These are phyloP conservation scores for Citeromyces hawaiiensis DNA, from an alignment of 1,139 yeast species.

Conservation along the genomic window DNA sequence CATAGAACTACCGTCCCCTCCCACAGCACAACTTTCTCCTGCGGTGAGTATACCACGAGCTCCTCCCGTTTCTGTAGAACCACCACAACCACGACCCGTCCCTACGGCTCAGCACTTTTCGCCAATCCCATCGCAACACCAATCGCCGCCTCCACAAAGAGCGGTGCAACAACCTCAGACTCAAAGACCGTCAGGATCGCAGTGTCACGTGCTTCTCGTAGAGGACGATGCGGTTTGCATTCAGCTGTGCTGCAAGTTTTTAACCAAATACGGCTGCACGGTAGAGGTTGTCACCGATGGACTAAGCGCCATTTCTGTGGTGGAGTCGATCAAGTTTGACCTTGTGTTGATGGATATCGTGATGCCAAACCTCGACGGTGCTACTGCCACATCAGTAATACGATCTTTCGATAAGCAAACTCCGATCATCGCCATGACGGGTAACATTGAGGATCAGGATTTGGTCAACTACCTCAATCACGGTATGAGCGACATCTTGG, in stretches of 20 bases:
- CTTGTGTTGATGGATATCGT: slow-evolving; percentile 87
- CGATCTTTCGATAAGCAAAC: slow-evolving; percentile 72
- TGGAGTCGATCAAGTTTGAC: slow-evolving; percentile 67
- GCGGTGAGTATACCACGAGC: slow-evolving; percentile 4
- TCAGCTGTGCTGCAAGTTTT: slow-evolving; percentile 62
- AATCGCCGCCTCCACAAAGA: slow-evolving; percentile 5
- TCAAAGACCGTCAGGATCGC: slow-evolving; percentile 17
- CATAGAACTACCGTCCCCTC: slow-evolving; percentile 37
- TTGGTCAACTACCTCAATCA: slow-evolving; percentile 69
- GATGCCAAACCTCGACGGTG: slow-evolving; percentile 91
- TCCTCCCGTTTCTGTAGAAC: slow-evolving; percentile 4
- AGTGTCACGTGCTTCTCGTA: slow-evolving; percentile 62
- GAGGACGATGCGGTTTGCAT: slow-evolving; percentile 84
- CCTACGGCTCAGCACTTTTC: slow-evolving; percentile 4
- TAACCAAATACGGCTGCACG: slow-evolving; percentile 80
- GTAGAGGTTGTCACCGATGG: slow-evolving; percentile 93
- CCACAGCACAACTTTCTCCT: slow-evolving; percentile 6
- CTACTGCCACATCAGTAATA: slow-evolving; percentile 80
- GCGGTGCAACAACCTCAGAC: slow-evolving; percentile 9
- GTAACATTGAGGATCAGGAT: slow-evolving; percentile 72
- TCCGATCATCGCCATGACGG: slow-evolving; percentile 92
- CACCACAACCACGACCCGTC: slow-evolving; percentile 6
- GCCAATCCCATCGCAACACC: slow-evolving; percentile 2
- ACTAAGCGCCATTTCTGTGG: slow-evolving; percentile 68
- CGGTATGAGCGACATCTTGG: slow-evolving; percentile 86